Evolutionary conservation across 164 flowering plant species (phyloP).

Genomic region (Nelumbo lutea): DNA sequence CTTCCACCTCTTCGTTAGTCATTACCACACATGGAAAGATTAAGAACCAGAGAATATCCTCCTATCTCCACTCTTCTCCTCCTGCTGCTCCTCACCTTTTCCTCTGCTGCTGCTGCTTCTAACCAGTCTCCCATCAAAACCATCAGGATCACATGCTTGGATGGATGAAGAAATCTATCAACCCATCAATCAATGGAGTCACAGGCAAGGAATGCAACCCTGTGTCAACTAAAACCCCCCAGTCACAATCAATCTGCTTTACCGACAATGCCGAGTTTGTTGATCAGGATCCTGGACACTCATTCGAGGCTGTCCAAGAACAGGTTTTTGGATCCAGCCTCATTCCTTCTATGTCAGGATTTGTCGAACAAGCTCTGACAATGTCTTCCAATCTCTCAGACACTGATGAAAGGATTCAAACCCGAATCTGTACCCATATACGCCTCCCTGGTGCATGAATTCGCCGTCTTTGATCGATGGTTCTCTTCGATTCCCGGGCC

Average conservation of each 20-base stretch:
- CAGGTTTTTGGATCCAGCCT: constrained; percentile 61
- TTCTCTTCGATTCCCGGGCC: neutral
- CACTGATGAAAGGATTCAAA: constrained; percentile 75
- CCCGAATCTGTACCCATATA: constrained; percentile 70
- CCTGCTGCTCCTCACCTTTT: constrained; percentile 23
- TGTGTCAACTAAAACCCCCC: constrained; percentile 26
- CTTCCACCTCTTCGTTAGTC: too few relatives aligned
- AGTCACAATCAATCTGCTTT: constrained; percentile 44
- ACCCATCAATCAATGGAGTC: constrained; percentile 66
- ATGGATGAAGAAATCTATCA: constrained; percentile 72
- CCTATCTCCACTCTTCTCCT: constrained; percentile 14
- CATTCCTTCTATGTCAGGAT: constrained; percentile 74
- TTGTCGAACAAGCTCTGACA: constrained; percentile 67
- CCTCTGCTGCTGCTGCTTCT: constrained; percentile 11
- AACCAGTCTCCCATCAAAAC: constrained; percentile 59
- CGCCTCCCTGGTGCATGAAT: constrained; percentile 55
- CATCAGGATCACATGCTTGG: constrained; percentile 79
- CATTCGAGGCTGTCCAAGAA: constrained; percentile 49
- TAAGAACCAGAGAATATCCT: neutral
- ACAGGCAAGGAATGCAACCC: constrained; percentile 69
- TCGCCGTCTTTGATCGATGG: constrained; percentile 32
- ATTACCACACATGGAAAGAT: neutral
- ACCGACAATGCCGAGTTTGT: constrained; percentile 64
- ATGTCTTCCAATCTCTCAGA: constrained; percentile 49
- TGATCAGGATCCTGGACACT: constrained; percentile 87